Percentiles rank a stretch among this genome's conserved stretches.
Conservation (phyloP, 768 basidiomycete genomes). For the Cystofilobasidium capitatum region DNA sequence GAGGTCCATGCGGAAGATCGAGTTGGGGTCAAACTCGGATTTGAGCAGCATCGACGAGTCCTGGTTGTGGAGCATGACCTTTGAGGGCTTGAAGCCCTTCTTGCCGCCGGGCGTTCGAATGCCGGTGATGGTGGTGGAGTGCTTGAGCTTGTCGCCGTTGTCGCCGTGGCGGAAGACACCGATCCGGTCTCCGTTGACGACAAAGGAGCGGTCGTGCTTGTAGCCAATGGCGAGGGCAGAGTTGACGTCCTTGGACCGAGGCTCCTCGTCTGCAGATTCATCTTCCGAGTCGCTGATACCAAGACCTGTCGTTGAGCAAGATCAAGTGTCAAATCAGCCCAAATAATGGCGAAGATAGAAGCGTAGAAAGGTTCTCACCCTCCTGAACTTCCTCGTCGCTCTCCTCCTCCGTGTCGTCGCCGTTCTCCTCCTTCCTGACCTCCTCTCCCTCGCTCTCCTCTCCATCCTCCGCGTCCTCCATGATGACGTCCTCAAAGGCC, state of each 20-base stretch:
- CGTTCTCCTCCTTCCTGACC: constrained; percentile 48
- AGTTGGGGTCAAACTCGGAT: constrained; percentile 68
- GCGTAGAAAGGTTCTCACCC: background rate
- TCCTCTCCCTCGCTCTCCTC: constrained; percentile 17
- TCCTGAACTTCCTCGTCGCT: constrained; percentile 51
- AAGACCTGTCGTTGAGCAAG: background rate
- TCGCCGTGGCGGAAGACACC: constrained; percentile 74
- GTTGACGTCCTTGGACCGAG: constrained; percentile 42
- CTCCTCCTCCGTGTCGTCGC: constrained; percentile 79
- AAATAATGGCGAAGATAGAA: background rate
- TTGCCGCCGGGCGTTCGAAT: constrained; percentile 67
- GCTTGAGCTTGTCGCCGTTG: constrained; percentile 56
- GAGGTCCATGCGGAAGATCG: constrained; percentile 82
- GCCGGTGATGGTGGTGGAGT: constrained; percentile 76
- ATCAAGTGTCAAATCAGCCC: no score
- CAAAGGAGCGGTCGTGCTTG: constrained; percentile 88
- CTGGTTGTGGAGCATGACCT: constrained; percentile 94
- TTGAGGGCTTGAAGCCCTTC: constrained; percentile 65
- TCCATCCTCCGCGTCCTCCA: constrained; percentile 19
- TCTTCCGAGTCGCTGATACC: constrained; percentile 12
- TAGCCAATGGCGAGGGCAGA: constrained; percentile 68
- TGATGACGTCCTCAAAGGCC: constrained; percentile 18
- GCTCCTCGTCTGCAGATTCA: constrained; percentile 25
- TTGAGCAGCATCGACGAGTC: constrained; percentile 90
- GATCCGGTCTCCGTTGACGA: constrained; percentile 82